Evolutionary conservation across 2,329 filamentous ascomycete genomes (phyloP).

Genomic region (Lomentospora prolificans): DNA sequence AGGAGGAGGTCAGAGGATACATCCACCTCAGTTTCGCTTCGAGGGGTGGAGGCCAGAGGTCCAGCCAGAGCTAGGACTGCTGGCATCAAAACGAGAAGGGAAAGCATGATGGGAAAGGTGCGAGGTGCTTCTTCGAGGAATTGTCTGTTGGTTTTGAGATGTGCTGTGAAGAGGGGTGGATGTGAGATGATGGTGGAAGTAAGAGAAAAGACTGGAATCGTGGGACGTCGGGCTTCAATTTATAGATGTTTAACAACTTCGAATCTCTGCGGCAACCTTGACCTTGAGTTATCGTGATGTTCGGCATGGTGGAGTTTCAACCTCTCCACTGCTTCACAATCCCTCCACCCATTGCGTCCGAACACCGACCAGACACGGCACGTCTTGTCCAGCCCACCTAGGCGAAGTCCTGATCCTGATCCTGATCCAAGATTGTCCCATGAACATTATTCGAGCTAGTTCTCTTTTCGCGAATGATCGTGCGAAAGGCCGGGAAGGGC

Average conservation of each 20-base stretch:
- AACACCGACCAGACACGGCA: neutral
- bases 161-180: neutral
- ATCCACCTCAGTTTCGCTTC: neutral
- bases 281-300: neutral
- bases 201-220: neutral
- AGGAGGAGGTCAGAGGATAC: neutral
- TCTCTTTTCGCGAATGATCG: neutral
- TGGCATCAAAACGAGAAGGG: neutral
- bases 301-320: neutral
- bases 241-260: neutral
- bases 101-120: neutral
- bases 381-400: neutral
- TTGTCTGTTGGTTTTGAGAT: neutral
- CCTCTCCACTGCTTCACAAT: neutral
- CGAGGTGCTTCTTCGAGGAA: neutral
- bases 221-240: neutral
- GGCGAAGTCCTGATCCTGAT: neutral
- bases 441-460: neutral
- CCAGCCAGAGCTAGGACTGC: neutral
- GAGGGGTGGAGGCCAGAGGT: neutral
- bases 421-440: neutral
- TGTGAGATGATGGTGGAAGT: neutral
- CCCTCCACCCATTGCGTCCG: neutral
- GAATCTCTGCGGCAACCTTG: neutral
- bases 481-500: neutral